Evolutionary conservation across 441 rosid genomes (phyloP), one percentile per base, ranked within the genome.

Genomic region (Aquilaria agallochum): DNA sequence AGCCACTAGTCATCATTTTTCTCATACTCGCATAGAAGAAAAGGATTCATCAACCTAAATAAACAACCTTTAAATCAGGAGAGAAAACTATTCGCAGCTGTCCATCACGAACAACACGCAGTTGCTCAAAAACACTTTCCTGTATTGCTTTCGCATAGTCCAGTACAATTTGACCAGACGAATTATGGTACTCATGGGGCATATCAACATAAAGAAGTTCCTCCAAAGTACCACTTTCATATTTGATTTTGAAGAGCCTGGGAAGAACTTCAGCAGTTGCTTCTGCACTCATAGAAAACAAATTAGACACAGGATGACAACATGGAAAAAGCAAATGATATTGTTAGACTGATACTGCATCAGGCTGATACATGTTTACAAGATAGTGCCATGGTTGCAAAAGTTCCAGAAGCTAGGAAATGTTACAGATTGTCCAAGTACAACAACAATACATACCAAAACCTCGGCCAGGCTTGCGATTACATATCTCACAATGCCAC

Each of bases 401-500:
- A 36, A 36, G 42, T 7, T 36, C 31, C 40, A 13, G 53, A 53
- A 53, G 50, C 6, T 8, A 36, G 13, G 7, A 10, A 40, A 40
- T 5, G 9, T 40, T 5, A 40, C 45, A 40, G 9, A 40, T 10
- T 10, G 2, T 40, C 45, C 45, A 42, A 5, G 30, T 42, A 36
- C 36, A 53, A 31, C 40, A 53, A n/a, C 50, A 50, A 32, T 56
- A 55, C 90, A 63, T 86, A 95, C 99, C 99, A 73, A 95, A 95
- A 53, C 99, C 99, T 71, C 99, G 96, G 58, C 99, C 98, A 42
- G 99, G 98, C 84, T 88, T 92, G 59, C 96, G 90, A 63, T 87
- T 90, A 75, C 99, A 95, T 73, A 95, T 95, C 76, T 90, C 99
- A 79, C 99, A 95, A 74, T 95, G 98, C 99, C 98, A 95, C 72